These are phyloP conservation scores for Termitomyces sp. DNA, from an alignment of 768 basidiomycete genomes.

Conservation along the genomic window DNA sequence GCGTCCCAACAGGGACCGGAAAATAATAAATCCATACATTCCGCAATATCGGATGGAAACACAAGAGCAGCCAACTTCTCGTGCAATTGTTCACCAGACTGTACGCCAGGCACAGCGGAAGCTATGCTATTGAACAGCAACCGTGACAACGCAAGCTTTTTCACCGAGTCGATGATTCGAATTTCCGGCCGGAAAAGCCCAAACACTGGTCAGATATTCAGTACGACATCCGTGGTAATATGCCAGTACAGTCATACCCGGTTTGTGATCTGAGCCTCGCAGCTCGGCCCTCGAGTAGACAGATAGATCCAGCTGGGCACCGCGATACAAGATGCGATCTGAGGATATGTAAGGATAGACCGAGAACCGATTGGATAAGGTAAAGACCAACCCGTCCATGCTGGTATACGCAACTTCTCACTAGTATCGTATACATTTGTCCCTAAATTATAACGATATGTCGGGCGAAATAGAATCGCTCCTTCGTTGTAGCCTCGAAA, in stretches of 20 bases:
- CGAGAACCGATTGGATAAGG: too few species aligned
- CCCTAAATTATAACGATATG: conserved; percentile 85
- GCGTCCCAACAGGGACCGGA: neutral
- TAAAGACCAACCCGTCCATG: conserved; percentile 81
- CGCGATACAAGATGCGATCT: conserved; percentile 94
- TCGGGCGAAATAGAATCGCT: conserved; percentile 87
- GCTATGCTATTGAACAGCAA: conserved; percentile 63
- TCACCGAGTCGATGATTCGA: conserved; percentile 73
- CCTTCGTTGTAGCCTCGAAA: conserved; percentile 89
- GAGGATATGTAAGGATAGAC: neutral
- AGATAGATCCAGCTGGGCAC: conserved; percentile 63
- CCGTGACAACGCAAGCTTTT: conserved; percentile 66
- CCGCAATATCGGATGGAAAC: conserved; percentile 40
- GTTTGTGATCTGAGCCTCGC: conserved; percentile 91
- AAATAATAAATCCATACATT: conserved; percentile 33
- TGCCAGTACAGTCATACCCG: conserved; percentile 46
- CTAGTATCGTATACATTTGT: conserved; percentile 91
- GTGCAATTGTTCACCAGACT: conserved; percentile 63
- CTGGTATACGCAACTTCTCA: conserved; percentile 94
- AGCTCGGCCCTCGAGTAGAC: conserved; percentile 86
- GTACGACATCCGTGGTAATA: neutral
- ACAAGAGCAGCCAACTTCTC: conserved; percentile 64
- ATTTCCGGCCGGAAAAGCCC: conserved; percentile 78
- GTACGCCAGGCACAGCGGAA: conserved; percentile 34
- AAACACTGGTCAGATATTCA: conserved; percentile 55